A percentile compares a stretch with the other conserved stretches of the same genome.
Evolutionary conservation across 768 basidiomycete genomes (phyloP).

Genomic region (Xerocomus brunneocitrinus): DNA sequence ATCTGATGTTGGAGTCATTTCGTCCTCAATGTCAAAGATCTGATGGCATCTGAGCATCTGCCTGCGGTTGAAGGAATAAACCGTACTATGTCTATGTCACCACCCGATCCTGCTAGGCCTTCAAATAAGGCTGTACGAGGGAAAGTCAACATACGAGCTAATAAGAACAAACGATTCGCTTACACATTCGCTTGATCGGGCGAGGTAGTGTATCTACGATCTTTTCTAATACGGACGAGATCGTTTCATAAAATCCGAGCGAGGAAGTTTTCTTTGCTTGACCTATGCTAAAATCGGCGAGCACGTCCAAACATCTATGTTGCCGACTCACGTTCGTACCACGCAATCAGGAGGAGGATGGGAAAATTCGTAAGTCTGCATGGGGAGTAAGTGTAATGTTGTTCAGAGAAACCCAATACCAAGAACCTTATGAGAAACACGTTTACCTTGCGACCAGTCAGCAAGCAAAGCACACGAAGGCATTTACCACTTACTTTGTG

Average conservation of each 20-base stretch:
- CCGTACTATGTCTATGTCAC: slow-evolving; percentile 71
- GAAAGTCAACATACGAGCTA: not conserved
- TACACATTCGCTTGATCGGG: slow-evolving; percentile 68
- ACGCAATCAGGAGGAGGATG: slow-evolving; percentile 70
- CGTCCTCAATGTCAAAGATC: slow-evolving; percentile 80
- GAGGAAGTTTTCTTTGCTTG: slow-evolving; percentile 69
- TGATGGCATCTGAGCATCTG: slow-evolving; percentile 23
- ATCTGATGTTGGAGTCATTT: slow-evolving; percentile 24
- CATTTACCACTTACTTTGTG: slow-evolving; percentile 64
- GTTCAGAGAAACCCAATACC: not conserved
- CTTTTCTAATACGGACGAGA: slow-evolving; percentile 62
- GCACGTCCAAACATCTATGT: not conserved
- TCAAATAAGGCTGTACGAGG: slow-evolving; percentile 66
- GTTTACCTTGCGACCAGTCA: slow-evolving; percentile 54
- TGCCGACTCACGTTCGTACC: slow-evolving; percentile 63
- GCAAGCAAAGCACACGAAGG: slow-evolving; percentile 5
- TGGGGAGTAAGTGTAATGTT: not conserved
- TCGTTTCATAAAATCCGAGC: slow-evolving; percentile 66
- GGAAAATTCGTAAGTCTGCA: slow-evolving; percentile 78
- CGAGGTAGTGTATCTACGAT: slow-evolving; percentile 73
- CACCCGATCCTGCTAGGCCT: slow-evolving; percentile 64
- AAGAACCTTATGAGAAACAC: slow-evolving; percentile 79
- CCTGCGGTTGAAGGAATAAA: not conserved
- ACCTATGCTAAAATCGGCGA: slow-evolving; percentile 15
- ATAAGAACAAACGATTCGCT: slow-evolving; percentile 24